Evolutionary conservation across 140 eudicot species (phyloP).

Genomic region (Ambrosia hybrid): DNA sequence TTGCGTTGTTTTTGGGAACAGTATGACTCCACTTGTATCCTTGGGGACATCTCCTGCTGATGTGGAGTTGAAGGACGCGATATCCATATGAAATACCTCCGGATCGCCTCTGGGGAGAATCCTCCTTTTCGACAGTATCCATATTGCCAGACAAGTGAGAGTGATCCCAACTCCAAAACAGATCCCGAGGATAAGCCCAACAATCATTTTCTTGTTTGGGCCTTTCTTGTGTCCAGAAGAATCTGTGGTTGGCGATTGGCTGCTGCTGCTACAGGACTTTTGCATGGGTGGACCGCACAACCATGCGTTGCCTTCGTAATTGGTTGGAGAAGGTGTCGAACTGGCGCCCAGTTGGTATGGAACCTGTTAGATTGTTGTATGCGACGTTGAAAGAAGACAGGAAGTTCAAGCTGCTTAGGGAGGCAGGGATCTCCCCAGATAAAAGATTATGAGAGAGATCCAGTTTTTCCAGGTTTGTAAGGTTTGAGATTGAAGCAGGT

Average conservation of each 20-base stretch:
- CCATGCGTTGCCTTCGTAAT: conserved; percentile 24
- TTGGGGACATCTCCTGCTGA: conserved; percentile 37
- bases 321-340: conserved; percentile 24
- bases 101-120: not conserved
- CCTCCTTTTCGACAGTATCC: conserved; percentile 18
- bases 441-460: conserved; percentile 18
- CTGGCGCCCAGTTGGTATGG: conserved; percentile 32
- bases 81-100: not conserved
- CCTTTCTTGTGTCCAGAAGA: conserved; percentile 7
- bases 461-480: not conserved
- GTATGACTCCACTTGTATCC: conserved; percentile 29
- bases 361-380: conserved; percentile 40
- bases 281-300: conserved; percentile 34
- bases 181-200: conserved; percentile 14
- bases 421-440: conserved; percentile 30
- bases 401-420: conserved; percentile 31
- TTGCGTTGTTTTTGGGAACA: conserved; percentile 34
- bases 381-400: conserved; percentile 43
- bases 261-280: conserved; percentile 23
- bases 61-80: conserved; percentile 34
- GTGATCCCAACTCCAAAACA: conserved; percentile 21
- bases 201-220: conserved; percentile 18
- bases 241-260: not conserved
- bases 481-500: not conserved
- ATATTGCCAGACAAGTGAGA: conserved; percentile 12